Evolutionary conservation across 305 asterid genomes (phyloP).

Genomic region (Ilex paraguariensis): DNA sequence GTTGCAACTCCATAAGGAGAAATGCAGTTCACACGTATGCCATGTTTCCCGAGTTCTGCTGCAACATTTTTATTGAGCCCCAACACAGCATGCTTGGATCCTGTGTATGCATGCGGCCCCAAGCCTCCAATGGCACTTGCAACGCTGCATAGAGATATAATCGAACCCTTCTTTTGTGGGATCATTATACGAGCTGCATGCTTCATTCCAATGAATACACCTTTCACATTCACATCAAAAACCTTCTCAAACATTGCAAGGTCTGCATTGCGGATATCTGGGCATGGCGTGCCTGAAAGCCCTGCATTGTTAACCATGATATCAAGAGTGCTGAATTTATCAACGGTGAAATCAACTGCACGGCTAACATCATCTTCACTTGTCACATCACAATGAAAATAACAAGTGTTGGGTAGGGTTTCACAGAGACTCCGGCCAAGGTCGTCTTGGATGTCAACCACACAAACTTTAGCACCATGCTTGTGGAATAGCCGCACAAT

Average conservation of each 20-base stretch:
- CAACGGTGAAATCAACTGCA: constrained; percentile 67
- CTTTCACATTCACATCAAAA: constrained; percentile 74
- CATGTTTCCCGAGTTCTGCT: constrained; percentile 84
- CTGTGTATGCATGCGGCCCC: constrained; percentile 77
- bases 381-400: constrained; percentile 69
- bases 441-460: constrained; percentile 70
- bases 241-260: constrained; percentile 55
- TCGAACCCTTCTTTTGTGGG: constrained; percentile 72
- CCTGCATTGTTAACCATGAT: constrained; percentile 94
- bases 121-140: constrained; percentile 43
- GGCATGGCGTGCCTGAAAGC: constrained; percentile 52
- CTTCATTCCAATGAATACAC: constrained; percentile 86
- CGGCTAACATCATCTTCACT: constrained; percentile 53
- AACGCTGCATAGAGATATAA: constrained; percentile 65
- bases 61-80: constrained; percentile 85
- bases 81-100: constrained; percentile 82
- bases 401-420: constrained; percentile 29
- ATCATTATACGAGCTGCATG: constrained; percentile 91
- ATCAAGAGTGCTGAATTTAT: constrained; percentile 69
- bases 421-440: constrained; percentile 38
- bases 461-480: constrained; percentile 84
- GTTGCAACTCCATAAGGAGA: constrained; percentile 87
- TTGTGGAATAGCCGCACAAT: constrained; percentile 60
- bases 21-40: constrained; percentile 79
- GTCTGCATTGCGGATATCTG: constrained; percentile 65